Evolutionary conservation across 2,329 filamentous ascomycete genomes (phyloP).

Genomic region (Akanthomyces uredinophilus): DNA sequence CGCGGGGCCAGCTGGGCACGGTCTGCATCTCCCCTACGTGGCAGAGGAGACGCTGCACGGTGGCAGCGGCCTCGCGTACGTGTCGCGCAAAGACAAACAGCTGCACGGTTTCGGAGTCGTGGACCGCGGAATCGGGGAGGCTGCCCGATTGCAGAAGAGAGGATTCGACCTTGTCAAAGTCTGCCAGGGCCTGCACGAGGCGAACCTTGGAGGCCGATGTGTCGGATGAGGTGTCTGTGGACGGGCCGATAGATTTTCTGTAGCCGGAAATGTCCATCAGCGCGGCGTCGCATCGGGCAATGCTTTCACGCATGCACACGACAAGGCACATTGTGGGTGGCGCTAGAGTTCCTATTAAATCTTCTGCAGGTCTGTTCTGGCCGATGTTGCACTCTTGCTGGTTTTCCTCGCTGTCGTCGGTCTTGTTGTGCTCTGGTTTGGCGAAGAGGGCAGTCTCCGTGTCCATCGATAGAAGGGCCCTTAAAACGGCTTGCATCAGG

Average conservation of each 20-base stretch:
- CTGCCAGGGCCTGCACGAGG: slow-evolving; percentile 38
- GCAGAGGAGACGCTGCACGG: slow-evolving; percentile 40
- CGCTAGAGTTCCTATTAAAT: slow-evolving; percentile 28
- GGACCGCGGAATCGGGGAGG: slow-evolving; percentile 40
- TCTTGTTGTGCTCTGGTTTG: slow-evolving; percentile 18
- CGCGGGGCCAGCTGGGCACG: slow-evolving; percentile 31
- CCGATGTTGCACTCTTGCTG: not conserved
- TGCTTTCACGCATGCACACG: slow-evolving; percentile 37
- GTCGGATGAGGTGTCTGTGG: slow-evolving; percentile 37
- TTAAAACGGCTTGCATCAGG: slow-evolving; percentile 49
- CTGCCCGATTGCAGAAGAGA: slow-evolving; percentile 40
- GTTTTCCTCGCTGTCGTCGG: slow-evolving; percentile 15
- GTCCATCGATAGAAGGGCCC: slow-evolving; percentile 47
- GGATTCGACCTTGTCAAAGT: slow-evolving; percentile 44
- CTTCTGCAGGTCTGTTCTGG: slow-evolving; percentile 12
- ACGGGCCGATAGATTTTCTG: slow-evolving; percentile 42
- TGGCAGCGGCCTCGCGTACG: slow-evolving; percentile 46
- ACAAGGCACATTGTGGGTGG: slow-evolving; percentile 44
- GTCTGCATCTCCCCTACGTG: slow-evolving; percentile 46
- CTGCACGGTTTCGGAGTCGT: slow-evolving; percentile 45
- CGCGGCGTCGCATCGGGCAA: slow-evolving; percentile 45
- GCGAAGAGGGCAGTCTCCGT: slow-evolving; percentile 44
- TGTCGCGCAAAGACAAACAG: slow-evolving; percentile 52
- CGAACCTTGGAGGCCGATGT: slow-evolving; percentile 33
- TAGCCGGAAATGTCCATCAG: slow-evolving; percentile 51